phyloP scores from a whole-genome alignment of 768 basidiomycete species.

The Pleurotus tuber-regium region DNA sequence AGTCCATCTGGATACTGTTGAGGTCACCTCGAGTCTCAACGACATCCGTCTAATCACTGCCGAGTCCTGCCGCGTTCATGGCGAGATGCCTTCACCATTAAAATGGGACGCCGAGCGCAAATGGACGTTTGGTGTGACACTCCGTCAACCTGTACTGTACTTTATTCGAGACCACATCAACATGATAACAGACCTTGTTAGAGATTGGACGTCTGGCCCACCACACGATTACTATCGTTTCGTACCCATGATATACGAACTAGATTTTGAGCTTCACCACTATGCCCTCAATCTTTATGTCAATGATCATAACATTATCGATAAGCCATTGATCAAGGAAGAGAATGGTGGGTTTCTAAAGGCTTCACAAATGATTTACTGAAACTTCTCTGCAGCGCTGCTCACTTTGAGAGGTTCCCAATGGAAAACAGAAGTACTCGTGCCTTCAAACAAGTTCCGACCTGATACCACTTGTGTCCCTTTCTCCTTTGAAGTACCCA shows the following conservation, averaged over 20 bases:
- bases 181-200: constrained; percentile 89
- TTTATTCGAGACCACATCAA: constrained; percentile 92
- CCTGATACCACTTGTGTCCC: constrained; percentile 66
- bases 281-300: constrained; percentile 79
- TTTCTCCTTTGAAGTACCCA: constrained; percentile 60
- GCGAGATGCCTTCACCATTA: constrained; percentile 77
- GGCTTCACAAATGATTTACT: constrained; percentile 1
- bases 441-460: constrained; percentile 71
- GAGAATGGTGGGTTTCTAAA: constrained; percentile 66
- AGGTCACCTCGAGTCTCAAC: constrained; percentile 82
- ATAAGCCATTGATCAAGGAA: constrained; percentile 76
- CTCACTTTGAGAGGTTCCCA: constrained; percentile 61
- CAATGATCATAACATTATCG: constrained; percentile 97
- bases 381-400: constrained; percentile 50
- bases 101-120: constrained; percentile 77
- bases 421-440: constrained; percentile 47
- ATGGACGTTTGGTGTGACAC: constrained; percentile 74
- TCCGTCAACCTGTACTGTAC: constrained; percentile 72
- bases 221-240: constrained; percentile 80
- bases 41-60: constrained; percentile 77
- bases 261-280: constrained; percentile 71
- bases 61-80: constrained; percentile 70
- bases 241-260: constrained; percentile 74
- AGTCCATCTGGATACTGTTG: constrained; percentile 77
- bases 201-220: constrained; percentile 87